These are phyloP conservation scores for Russula foetens DNA, from an alignment of 768 basidiomycete species.

Conservation along the genomic window DNA sequence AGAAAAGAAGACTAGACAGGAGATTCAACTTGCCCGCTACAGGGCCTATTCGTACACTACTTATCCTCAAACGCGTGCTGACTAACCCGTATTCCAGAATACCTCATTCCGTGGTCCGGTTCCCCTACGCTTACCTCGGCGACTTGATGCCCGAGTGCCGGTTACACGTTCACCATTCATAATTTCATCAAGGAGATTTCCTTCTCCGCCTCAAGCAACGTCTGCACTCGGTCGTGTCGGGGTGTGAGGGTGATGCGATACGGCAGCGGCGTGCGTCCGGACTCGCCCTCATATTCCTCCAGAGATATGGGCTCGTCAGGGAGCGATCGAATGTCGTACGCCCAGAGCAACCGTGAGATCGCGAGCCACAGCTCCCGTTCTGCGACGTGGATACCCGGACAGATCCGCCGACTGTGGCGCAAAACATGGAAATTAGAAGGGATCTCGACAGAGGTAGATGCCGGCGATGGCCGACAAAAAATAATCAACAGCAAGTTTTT, in stretches of 20 bases:
- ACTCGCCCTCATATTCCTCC: slow-evolving; percentile 40
- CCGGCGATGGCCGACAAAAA: background rate
- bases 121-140: no score
- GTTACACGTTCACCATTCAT: no score
- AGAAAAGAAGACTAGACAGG: no score
- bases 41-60: no score
- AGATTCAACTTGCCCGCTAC: no score
- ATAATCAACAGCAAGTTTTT: no score
- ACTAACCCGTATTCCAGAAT: no score
- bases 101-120: no score
- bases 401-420: slow-evolving; percentile 28
- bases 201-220: slow-evolving; percentile 11
- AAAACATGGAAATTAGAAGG: background rate
- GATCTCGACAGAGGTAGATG: background rate
- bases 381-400: slow-evolving; percentile 38
- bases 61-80: no score
- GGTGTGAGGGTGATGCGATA: slow-evolving; percentile 28
- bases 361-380: slow-evolving; percentile 40
- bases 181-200: slow-evolving; percentile 11
- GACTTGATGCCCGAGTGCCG: no score
- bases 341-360: slow-evolving; percentile 41
- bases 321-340: slow-evolving; percentile 35
- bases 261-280: slow-evolving; percentile 39
- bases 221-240: slow-evolving; percentile 20
- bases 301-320: slow-evolving; percentile 37